Conservation (phyloP, 2,329 filamentous ascomycete species). For the Diplodia corticola region DNA sequence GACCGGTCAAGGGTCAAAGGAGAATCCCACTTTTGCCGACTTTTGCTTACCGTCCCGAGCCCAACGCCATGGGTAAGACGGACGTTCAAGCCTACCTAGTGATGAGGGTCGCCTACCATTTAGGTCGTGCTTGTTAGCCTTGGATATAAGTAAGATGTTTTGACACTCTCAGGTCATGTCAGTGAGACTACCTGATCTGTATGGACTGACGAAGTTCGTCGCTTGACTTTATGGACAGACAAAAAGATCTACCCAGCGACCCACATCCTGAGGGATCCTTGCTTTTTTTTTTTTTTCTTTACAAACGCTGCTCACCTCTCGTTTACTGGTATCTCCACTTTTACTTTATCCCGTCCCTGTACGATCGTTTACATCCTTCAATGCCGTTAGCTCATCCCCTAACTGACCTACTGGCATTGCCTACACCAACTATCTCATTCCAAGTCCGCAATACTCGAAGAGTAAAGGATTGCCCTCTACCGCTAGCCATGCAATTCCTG, state of each 20-base stretch:
- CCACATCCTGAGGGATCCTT: background rate
- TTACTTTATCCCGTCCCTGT: background rate
- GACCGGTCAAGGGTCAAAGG: no score
- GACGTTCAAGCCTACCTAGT: background rate
- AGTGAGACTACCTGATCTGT: background rate
- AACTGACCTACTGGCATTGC: background rate
- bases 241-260: background rate
- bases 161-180: background rate
- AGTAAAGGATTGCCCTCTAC: slow-evolving; percentile 72
- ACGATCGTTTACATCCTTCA: background rate
- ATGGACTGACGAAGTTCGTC: background rate
- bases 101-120: no score
- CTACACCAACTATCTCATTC: slow-evolving; percentile 24
- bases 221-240: background rate
- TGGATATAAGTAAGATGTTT: background rate
- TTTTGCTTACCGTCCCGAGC: no score
- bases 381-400: no score
- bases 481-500: slow-evolving; percentile 81
- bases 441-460: slow-evolving; percentile 63
- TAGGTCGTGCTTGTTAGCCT: no score
- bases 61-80: background rate
- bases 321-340: background rate
- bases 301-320: background rate
- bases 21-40: no score
- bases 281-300: no score